Evolutionary conservation across 2,329 filamentous ascomycete genomes (phyloP).

Genomic region (Ascosphaera apis): DNA sequence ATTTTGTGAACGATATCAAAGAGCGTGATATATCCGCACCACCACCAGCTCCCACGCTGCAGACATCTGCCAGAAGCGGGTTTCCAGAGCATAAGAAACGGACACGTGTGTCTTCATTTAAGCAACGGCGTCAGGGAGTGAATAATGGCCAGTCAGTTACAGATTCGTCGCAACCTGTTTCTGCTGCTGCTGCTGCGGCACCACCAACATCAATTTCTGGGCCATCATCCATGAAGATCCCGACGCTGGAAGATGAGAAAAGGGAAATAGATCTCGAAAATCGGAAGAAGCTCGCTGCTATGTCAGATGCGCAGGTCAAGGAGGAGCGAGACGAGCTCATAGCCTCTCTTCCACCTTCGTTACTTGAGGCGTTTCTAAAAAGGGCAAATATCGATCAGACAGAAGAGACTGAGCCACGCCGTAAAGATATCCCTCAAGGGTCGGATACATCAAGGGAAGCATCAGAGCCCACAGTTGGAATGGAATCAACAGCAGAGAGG

Average conservation of each 20-base stretch:
- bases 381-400: constrained; percentile 51
- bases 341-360: constrained; percentile 45
- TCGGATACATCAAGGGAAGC: not conserved
- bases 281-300: constrained; percentile 42
- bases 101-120: constrained; percentile 52
- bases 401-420: not conserved
- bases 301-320: constrained; percentile 65
- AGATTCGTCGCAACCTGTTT: too few relatives aligned
- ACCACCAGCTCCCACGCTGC: constrained; percentile 35
- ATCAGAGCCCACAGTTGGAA: not conserved
- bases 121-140: constrained; percentile 45
- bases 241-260: constrained; percentile 28
- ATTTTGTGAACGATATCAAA: constrained; percentile 49
- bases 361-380: constrained; percentile 55
- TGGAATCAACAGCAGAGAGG: not conserved
- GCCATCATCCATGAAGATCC: not conserved
- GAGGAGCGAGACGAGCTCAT: constrained; percentile 62
- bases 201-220: constrained; percentile 3
- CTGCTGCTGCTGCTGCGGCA: constrained; percentile 4
- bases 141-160: too few relatives aligned
- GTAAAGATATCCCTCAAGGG: not conserved
- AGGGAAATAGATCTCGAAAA: constrained; percentile 67
- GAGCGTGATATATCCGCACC: constrained; percentile 33
- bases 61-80: too few relatives aligned
- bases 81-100: constrained; percentile 82